Percentiles rank a stretch among this genome's conserved stretches.
Conservation (phyloP, 306 rosid genomes). For the Prunus salicina region DNA sequence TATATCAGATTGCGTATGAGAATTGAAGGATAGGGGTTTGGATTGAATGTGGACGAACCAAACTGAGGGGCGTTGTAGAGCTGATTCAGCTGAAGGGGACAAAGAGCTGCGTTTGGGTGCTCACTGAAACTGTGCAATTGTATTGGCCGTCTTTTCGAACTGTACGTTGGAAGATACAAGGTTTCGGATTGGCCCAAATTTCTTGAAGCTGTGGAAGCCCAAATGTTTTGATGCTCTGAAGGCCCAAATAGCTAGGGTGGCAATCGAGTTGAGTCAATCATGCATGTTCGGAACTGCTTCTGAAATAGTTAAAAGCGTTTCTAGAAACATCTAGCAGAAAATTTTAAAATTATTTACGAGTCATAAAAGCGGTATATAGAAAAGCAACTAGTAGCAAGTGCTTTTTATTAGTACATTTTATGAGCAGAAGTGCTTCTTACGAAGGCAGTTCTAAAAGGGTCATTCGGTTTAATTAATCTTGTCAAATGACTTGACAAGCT, state of each 20-base stretch:
- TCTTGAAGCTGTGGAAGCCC: not conserved
- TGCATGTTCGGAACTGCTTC: not conserved
- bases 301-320: too few relatives aligned
- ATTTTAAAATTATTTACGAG: too few relatives aligned
- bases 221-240: not conserved
- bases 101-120: not conserved
- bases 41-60: not conserved
- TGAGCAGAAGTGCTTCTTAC: too few relatives aligned
- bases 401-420: too few relatives aligned
- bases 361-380: too few relatives aligned
- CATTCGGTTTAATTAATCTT: too few relatives aligned
- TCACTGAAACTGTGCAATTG: not conserved
- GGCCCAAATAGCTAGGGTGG: not conserved
- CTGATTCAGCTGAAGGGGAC: not conserved
- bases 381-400: too few relatives aligned
- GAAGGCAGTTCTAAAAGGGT: too few relatives aligned
- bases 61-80: not conserved
- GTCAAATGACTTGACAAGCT: too few relatives aligned
- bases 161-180: not conserved
- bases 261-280: not conserved
- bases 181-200: not conserved
- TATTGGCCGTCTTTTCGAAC: not conserved
- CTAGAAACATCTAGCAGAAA: too few relatives aligned
- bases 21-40: not conserved
- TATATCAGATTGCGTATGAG: not conserved